Conservation (phyloP, 139 green algal genomes). For the Choricystis sp. region DNA sequence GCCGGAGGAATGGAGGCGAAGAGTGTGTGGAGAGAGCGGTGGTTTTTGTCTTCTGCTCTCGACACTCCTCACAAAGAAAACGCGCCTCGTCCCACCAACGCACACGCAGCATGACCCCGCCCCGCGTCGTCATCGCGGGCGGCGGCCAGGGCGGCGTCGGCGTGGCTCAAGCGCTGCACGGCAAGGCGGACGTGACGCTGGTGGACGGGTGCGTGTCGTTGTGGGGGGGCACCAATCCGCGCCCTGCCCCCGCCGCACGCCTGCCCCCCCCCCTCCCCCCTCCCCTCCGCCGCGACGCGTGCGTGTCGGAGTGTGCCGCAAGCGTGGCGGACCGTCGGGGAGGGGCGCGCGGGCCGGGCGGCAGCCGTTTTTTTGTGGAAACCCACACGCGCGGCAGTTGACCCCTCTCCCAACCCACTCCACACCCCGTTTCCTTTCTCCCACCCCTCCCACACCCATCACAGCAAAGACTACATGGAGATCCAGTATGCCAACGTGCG, state of each 20-base stretch:
- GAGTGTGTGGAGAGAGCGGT: no score
- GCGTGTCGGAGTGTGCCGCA: not conserved
- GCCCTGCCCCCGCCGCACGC: no score
- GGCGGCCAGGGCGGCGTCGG: not conserved
- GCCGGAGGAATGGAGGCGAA: no score
- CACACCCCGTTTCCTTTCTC: no score
- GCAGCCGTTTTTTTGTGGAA: no score
- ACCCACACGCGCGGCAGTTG: no score
- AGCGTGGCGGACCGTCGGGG: not conserved
- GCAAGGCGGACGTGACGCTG: not conserved
- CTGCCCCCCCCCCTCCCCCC: no score
- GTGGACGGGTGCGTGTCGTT: conserved; percentile 1
- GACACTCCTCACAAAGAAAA: no score
- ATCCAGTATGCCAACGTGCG: conserved; percentile 1
- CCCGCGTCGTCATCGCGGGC: not conserved
- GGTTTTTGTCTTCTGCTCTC: no score
- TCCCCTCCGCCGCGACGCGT: not conserved
- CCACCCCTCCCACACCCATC: not conserved
- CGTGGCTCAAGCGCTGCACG: not conserved
- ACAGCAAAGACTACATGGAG: conserved; percentile 1
- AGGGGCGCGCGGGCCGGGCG: no score
- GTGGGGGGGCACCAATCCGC: not conserved
- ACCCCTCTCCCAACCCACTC: not conserved
- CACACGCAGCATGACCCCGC: no score
- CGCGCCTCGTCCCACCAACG: no score